Percentiles rank a stretch among this genome's conserved stretches.
These are phyloP conservation scores for Combretum micranthum DNA, from an alignment of 345 rosid genomes.

Conservation along the genomic window DNA sequence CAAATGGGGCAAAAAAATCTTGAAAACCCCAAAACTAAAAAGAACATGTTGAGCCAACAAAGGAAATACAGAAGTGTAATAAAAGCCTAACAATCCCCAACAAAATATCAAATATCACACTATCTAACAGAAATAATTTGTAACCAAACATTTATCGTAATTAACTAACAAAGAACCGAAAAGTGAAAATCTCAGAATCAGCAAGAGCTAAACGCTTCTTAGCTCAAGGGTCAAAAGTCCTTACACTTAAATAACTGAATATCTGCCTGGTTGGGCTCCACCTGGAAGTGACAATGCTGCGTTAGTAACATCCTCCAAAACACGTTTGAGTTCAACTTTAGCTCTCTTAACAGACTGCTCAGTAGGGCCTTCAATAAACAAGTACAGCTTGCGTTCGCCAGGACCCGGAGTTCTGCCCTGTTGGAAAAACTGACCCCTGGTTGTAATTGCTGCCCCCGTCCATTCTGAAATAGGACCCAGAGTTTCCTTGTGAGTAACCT, in stretches of 20 bases:
- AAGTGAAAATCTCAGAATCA: no score
- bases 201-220: no score
- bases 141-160: no score
- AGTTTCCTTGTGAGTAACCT: constrained; percentile 97
- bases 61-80: no score
- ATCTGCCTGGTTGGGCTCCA: constrained; percentile 83
- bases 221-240: constrained; percentile 5
- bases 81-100: no score
- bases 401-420: constrained; percentile 60
- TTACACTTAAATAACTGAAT: constrained; percentile 78
- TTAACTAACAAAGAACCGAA: no score
- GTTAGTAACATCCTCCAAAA: constrained; percentile 80
- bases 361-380: constrained; percentile 88
- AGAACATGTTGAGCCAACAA: no score
- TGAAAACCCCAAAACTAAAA: no score
- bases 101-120: no score
- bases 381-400: constrained; percentile 85
- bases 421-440: constrained; percentile 77
- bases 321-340: constrained; percentile 77
- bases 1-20: no score
- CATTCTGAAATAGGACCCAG: constrained; percentile 95
- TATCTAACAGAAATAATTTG: no score
- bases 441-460: constrained; percentile 95
- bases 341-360: constrained; percentile 89
- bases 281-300: constrained; percentile 85